phyloP scores from a whole-genome alignment of 2,329 filamentous ascomycete genomes.

The Penicillium sp. region DNA sequence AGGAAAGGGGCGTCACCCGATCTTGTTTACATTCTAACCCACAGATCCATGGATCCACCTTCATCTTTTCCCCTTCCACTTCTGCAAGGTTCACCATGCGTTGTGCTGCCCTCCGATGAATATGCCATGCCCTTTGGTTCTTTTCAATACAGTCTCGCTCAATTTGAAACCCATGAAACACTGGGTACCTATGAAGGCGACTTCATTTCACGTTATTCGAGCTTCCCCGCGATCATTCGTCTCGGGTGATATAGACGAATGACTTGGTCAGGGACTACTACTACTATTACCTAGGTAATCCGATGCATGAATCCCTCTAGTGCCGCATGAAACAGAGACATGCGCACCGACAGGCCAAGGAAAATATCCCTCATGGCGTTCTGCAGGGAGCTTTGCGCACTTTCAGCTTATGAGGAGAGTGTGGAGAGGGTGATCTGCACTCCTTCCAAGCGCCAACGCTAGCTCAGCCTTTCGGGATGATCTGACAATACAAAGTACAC shows the following conservation, averaged over 20 bases:
- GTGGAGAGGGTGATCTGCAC: not conserved
- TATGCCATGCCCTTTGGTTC: not conserved
- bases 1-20: constrained; percentile 5
- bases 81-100: constrained; percentile 7
- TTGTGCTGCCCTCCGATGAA: constrained; percentile 1
- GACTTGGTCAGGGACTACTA: not conserved
- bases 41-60: not conserved
- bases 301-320: not conserved
- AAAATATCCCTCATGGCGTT: not conserved
- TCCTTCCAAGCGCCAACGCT: not conserved
- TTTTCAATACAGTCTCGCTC: not conserved
- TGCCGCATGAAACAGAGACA: not conserved
- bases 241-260: not conserved
- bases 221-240: not conserved
- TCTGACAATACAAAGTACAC: not conserved
- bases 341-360: not conserved
- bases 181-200: not conserved
- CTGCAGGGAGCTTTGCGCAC: not conserved
- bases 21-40: constrained; percentile 4
- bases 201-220: not conserved
- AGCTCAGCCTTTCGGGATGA: not conserved
- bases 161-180: not conserved
- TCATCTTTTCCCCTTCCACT: not conserved
- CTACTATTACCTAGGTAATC: too few species aligned
- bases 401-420: not conserved